Evolutionary conservation across 2,329 filamentous ascomycete genomes (phyloP).

Genomic region (Alternaria angustiovoidea): DNA sequence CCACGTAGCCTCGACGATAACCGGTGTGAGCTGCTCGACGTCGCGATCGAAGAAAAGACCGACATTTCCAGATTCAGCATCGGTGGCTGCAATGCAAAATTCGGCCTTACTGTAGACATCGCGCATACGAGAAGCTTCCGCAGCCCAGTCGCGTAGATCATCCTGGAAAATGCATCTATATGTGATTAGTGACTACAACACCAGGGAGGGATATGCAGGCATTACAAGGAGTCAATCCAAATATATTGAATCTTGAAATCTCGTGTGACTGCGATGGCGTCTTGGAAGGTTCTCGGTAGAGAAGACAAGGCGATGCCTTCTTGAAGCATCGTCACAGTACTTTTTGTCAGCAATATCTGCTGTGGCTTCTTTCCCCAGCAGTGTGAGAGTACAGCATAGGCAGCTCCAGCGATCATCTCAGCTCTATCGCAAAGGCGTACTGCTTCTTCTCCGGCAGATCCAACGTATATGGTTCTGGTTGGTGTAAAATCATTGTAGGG

Average conservation of each 20-base stretch:
- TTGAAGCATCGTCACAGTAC: accelerated
- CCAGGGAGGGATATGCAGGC: accelerated
- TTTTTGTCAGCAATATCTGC: too few species aligned
- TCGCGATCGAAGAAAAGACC: neutral
- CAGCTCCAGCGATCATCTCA: accelerated
- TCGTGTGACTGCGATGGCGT: neutral
- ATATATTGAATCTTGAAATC: too few species aligned
- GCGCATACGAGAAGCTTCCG: neutral
- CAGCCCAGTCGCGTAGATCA: neutral
- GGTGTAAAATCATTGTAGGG: neutral
- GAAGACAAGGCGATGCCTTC: neutral
- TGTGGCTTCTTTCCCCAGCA: neutral
- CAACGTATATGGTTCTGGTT: neutral
- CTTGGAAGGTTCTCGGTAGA: neutral
- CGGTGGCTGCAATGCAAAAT: neutral
- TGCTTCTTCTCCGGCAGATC: neutral
- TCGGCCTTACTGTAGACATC: neutral
- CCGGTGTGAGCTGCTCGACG: neutral
- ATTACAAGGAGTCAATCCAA: neutral
- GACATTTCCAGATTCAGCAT: neutral
- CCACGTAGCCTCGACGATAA: neutral
- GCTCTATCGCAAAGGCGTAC: neutral
- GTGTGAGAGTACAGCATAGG: neutral
- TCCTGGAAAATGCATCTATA: neutral
- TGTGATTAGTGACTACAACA: neutral